phyloP scores from a whole-genome alignment of 192 early-diverging fungal species.

The Entophlyctis luteolus region DNA sequence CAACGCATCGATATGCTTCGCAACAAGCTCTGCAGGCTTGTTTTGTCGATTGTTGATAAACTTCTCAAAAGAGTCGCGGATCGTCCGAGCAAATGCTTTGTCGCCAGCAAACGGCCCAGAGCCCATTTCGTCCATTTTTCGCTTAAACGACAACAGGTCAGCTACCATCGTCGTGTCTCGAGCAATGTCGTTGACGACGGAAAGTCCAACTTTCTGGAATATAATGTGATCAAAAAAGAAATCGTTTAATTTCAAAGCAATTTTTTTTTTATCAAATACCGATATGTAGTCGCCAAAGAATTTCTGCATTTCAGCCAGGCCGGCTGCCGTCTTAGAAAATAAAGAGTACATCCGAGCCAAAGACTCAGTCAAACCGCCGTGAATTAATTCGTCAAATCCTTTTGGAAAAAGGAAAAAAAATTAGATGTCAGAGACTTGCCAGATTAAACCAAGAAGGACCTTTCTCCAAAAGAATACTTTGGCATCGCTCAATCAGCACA shows the following conservation, averaged over 20 bases:
- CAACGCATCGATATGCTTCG: constrained; percentile 86
- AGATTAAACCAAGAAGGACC: constrained; percentile 26
- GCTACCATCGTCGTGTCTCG: constrained; percentile 65
- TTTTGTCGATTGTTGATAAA: constrained; percentile 77
- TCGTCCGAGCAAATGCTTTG: constrained; percentile 65
- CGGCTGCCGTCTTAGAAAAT: constrained; percentile 56
- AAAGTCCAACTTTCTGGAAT: constrained; percentile 32
- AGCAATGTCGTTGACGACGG: constrained; percentile 26
- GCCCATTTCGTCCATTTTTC: constrained; percentile 66
- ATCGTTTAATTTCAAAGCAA: too few relatives aligned
- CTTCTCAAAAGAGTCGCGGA: constrained; percentile 78
- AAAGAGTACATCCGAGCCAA: constrained; percentile 70
- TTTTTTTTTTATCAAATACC: constrained; percentile 57
- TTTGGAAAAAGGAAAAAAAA: not conserved
- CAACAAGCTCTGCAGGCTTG: constrained; percentile 88
- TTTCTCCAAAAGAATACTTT: constrained; percentile 63
- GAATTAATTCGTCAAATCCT: constrained; percentile 73
- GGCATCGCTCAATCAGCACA: constrained; percentile 69
- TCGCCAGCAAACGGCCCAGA: constrained; percentile 59
- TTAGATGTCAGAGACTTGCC: not conserved
- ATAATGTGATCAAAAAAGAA: constrained; percentile 38
- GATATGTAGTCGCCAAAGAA: constrained; percentile 63
- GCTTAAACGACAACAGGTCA: constrained; percentile 71
- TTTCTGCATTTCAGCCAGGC: constrained; percentile 61
- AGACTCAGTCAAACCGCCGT: constrained; percentile 60